A percentile compares a stretch with the other conserved stretches of the same genome.
Conservation (phyloP, 441 rosid species). For the Sinapis alba region DNA sequence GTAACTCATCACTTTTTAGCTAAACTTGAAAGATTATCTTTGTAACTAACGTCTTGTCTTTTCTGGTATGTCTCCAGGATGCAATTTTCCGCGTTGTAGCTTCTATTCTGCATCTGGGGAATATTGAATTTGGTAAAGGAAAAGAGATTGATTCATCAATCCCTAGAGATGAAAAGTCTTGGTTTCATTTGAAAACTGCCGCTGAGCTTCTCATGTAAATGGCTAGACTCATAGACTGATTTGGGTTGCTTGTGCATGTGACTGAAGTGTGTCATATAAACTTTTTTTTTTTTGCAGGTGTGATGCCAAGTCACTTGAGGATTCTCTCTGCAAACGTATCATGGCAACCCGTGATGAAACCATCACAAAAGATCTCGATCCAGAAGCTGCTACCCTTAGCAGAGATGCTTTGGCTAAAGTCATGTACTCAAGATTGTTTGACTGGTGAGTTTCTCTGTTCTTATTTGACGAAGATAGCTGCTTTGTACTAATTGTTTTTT, state of each 20-base stretch:
- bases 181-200: constrained; percentile 79
- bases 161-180: constrained; percentile 88
- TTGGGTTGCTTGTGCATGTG: constrained; percentile 21
- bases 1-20: constrained; percentile 42
- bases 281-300: constrained; percentile 57
- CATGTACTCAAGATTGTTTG: constrained; percentile 89
- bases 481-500: constrained; percentile 24
- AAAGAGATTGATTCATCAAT: constrained; percentile 82
- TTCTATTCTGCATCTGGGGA: constrained; percentile 91
- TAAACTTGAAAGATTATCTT: not conserved
- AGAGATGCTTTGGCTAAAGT: constrained; percentile 93
- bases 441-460: constrained; percentile 62
- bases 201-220: constrained; percentile 86
- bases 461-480: constrained; percentile 15
- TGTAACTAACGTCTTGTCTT: constrained; percentile 15
- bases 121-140: constrained; percentile 87
- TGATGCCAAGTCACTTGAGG: constrained; percentile 80
- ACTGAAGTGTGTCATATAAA: constrained; percentile 16
- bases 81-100: constrained; percentile 91
- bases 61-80: constrained; percentile 49
- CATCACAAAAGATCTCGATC: constrained; percentile 91
- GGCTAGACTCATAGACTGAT: constrained; percentile 14
- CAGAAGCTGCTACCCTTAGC: constrained; percentile 76
- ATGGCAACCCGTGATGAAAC: constrained; percentile 97
- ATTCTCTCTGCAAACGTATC: constrained; percentile 92